Evolutionary conservation across 2,329 filamentous ascomycete species (phyloP).

Genomic region (Aureobasidium namibiae): DNA sequence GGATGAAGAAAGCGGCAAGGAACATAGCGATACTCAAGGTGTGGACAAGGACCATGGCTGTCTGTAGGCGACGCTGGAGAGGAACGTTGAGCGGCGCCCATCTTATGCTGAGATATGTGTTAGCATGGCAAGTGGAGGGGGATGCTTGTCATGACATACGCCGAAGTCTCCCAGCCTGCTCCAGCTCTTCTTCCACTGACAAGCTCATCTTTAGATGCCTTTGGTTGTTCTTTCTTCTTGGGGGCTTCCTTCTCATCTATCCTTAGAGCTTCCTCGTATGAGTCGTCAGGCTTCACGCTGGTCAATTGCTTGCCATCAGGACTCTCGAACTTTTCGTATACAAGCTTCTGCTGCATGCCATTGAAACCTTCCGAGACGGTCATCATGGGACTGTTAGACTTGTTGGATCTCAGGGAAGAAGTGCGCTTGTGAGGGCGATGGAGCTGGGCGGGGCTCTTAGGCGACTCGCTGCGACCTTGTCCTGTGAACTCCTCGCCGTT

Average conservation of each 20-base stretch:
- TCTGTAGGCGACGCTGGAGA: slow-evolving; percentile 43
- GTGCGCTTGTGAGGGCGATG: slow-evolving; percentile 22
- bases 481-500: slow-evolving; percentile 20
- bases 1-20: slow-evolving; percentile 78
- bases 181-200: slow-evolving; percentile 46
- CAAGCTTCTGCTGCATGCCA: slow-evolving; percentile 20
- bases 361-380: slow-evolving; percentile 14
- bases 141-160: too few relatives aligned
- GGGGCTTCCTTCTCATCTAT: slow-evolving; percentile 22
- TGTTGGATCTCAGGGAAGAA: slow-evolving; percentile 16
- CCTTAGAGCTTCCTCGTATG: slow-evolving; percentile 29
- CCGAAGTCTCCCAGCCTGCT: slow-evolving; percentile 43
- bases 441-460: slow-evolving; percentile 20
- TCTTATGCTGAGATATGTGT: slow-evolving; percentile 47
- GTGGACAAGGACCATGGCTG: slow-evolving; percentile 41
- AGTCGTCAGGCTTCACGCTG: slow-evolving; percentile 34
- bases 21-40: slow-evolving; percentile 40
- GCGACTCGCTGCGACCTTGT: slow-evolving; percentile 19
- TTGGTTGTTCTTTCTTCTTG: slow-evolving; percentile 18
- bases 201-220: slow-evolving; percentile 31
- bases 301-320: slow-evolving; percentile 38
- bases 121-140: slow-evolving; percentile 20
- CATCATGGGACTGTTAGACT: slow-evolving; percentile 11
- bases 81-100: slow-evolving; percentile 77
- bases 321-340: slow-evolving; percentile 38